Conservation (phyloP, 73 alveolate genomes). For the Paramecium tetraurelia region DNA sequence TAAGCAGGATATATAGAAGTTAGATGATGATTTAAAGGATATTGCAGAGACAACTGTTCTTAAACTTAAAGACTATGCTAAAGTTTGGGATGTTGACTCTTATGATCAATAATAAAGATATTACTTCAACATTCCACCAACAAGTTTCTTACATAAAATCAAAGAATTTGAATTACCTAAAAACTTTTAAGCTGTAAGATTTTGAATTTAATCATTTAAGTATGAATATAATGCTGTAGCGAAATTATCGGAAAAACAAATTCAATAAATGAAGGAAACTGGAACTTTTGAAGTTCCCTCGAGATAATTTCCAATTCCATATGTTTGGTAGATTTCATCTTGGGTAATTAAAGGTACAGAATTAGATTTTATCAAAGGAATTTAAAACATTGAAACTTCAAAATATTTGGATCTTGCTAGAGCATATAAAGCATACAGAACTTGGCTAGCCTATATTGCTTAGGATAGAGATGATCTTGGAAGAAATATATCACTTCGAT, state of each 20-base stretch:
- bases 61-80: not conserved
- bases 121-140: not conserved
- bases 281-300: slow-evolving; percentile 42
- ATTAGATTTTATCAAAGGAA: not conserved
- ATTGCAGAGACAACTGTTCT: not conserved
- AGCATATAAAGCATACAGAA: not conserved
- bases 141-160: not conserved
- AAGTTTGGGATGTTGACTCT: slow-evolving; percentile 1
- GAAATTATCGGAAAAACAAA: not conserved
- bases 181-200: not conserved
- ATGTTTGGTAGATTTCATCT: slow-evolving; percentile 20
- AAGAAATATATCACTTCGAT: not conserved
- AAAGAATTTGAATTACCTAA: not conserved
- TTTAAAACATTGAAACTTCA: not conserved
- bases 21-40: not conserved
- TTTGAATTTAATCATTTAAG: not conserved
- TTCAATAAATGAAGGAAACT: not conserved
- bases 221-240: not conserved
- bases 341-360: not conserved
- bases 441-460: not conserved
- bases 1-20: not conserved
- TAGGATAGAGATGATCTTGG: not conserved
- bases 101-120: not conserved
- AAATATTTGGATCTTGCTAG: not conserved
- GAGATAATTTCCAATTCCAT: not conserved